Evolutionary conservation across 2,329 filamentous ascomycete genomes (phyloP).

Genomic region (Colletotrichum nymphaeae): DNA sequence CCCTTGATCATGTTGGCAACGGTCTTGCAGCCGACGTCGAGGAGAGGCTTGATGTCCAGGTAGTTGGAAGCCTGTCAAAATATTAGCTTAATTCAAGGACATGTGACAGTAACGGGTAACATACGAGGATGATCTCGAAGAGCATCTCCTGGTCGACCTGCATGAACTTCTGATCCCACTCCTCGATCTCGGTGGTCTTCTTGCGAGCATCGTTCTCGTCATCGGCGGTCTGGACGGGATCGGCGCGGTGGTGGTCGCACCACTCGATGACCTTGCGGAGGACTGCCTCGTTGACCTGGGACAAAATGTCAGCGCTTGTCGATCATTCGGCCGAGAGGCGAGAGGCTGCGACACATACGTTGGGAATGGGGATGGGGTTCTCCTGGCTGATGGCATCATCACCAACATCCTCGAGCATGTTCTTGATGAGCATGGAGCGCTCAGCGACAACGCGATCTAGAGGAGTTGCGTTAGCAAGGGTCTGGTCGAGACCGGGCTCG

Average conservation of each 20-base stretch:
- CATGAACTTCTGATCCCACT: constrained; percentile 99
- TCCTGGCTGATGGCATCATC: constrained; percentile 63
- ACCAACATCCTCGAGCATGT: constrained; percentile 95
- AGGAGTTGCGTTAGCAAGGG: constrained; percentile 44
- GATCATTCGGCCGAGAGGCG: constrained; percentile 12
- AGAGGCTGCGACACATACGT: constrained; percentile 62
- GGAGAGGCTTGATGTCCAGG: constrained; percentile 96
- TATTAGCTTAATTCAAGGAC: not conserved
- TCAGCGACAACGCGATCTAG: constrained; percentile 85
- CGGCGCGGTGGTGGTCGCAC: constrained; percentile 94
- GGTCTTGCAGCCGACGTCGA: constrained; percentile 99
- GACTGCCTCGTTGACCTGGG: constrained; percentile 88
- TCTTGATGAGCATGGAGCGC: constrained; percentile 96
- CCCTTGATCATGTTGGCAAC: constrained; percentile 99
- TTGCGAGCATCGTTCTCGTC: constrained; percentile 95
- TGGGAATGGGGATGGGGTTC: constrained; percentile 88
- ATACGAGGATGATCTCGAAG: constrained; percentile 96
- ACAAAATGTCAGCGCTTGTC: constrained; percentile 27
- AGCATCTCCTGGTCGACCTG: constrained; percentile 99
- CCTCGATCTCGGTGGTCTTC: constrained; percentile 98
- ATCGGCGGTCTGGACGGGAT: constrained; percentile 83
- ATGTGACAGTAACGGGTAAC: constrained; percentile 46
- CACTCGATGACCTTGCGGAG: constrained; percentile 97
- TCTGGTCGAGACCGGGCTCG: not conserved
- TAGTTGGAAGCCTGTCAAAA: constrained; percentile 87